These are phyloP conservation scores for Ustilago esculenta DNA, from an alignment of 1,284 basidiomycete genomes.

Conservation along the genomic window DNA sequence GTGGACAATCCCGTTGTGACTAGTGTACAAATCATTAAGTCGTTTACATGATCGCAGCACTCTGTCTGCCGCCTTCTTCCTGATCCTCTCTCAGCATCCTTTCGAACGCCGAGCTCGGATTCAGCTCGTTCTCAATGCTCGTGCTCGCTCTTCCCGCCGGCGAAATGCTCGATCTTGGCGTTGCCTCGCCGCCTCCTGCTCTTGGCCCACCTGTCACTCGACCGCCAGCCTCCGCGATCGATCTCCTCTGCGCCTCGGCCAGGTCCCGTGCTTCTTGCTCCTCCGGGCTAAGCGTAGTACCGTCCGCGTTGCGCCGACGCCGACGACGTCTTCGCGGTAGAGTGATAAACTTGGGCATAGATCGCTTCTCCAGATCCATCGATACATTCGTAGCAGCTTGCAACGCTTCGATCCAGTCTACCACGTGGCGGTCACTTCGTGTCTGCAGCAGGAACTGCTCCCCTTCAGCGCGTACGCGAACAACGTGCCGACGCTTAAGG, in stretches of 20 bases:
- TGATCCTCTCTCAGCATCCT: slow-evolving; percentile 59
- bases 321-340: slow-evolving; percentile 61
- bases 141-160: slow-evolving; percentile 23
- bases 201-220: not conserved
- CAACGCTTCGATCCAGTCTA: slow-evolving; percentile 95
- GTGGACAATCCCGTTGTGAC: no score
- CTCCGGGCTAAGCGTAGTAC: slow-evolving; percentile 25
- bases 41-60: slow-evolving; percentile 30
- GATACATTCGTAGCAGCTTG: slow-evolving; percentile 94
- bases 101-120: slow-evolving; percentile 54
- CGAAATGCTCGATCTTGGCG: slow-evolving; percentile 23
- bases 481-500: slow-evolving; percentile 89
- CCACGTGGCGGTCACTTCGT: slow-evolving; percentile 82
- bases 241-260: slow-evolving; percentile 59
- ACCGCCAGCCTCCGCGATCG: slow-evolving; percentile 46
- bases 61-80: slow-evolving; percentile 27
- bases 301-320: slow-evolving; percentile 49
- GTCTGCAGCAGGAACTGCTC: slow-evolving; percentile 97
- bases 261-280: slow-evolving; percentile 56
- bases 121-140: slow-evolving; percentile 42
- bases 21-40: not conserved
- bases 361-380: slow-evolving; percentile 86
- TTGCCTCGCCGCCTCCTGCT: slow-evolving; percentile 10
- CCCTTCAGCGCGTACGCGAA: slow-evolving; percentile 89
- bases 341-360: slow-evolving; percentile 68